phyloP scores from a whole-genome alignment of 1,139 yeast species.

The Hansenula sp. region DNA sequence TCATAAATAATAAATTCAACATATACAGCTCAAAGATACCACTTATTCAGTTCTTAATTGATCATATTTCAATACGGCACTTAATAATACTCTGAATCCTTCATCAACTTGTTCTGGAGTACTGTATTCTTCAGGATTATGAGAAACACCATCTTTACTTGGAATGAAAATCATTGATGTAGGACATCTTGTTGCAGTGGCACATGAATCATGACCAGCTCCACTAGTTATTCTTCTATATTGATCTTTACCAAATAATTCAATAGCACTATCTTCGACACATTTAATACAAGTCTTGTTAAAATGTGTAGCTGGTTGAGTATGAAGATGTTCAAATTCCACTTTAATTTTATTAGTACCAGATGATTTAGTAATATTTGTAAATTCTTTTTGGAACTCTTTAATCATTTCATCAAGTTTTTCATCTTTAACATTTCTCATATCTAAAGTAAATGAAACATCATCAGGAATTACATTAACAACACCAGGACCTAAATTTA shows the following conservation, averaged over 20 bases:
- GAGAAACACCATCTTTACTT: slow-evolving; percentile 64
- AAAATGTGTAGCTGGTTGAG: slow-evolving; percentile 55
- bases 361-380: slow-evolving; percentile 30
- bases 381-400: slow-evolving; percentile 36
- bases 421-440: slow-evolving; percentile 51
- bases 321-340: slow-evolving; percentile 36
- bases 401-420: slow-evolving; percentile 34
- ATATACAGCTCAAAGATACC: no score
- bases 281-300: slow-evolving; percentile 44
- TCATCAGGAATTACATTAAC: slow-evolving; percentile 65
- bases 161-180: slow-evolving; percentile 77
- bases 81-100: slow-evolving; percentile 56
- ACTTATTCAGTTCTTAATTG: slow-evolving; percentile 16
- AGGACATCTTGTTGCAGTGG: slow-evolving; percentile 51
- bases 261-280: slow-evolving; percentile 47
- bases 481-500: slow-evolving; percentile 52
- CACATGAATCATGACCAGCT: slow-evolving; percentile 72
- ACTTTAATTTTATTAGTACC: slow-evolving; percentile 33
- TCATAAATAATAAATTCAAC: neutral
- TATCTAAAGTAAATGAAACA: slow-evolving; percentile 53
- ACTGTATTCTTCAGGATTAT: slow-evolving; percentile 63
- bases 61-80: slow-evolving; percentile 57
- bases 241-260: slow-evolving; percentile 40
- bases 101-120: slow-evolving; percentile 57
- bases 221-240: slow-evolving; percentile 53